Evolutionary conservation across 495 filamentous ascomycete species (phyloP), one percentile per base, ranked within the genome.

Genomic region (Cryomyces antarcticus): DNA sequence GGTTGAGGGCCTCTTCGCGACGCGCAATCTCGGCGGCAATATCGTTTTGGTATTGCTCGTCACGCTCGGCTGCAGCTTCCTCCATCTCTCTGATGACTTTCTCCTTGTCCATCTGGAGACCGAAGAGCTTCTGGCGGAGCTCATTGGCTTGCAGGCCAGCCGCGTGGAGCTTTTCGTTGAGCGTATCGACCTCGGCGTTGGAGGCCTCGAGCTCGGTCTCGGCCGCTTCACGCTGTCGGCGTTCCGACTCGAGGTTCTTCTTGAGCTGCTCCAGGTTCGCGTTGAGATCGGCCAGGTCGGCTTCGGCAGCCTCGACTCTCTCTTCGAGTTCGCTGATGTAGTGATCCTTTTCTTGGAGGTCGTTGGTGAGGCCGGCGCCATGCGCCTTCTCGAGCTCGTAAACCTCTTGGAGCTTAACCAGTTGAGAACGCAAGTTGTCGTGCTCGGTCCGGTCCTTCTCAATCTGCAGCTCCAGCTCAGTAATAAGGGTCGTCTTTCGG

Each of bases 121-220:
- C 38, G 47, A 58, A 58, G 10, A 59, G 49, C 46, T 59, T 62
- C 35, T 49, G 48, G 28, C 59, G 59, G 13, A 62, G 44, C 39
- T 59, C 52, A 34, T 62, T 62, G 12, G 57, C 57, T 40, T 56
- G 46, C 35, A 53, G 43, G 37, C 59, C 57, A n/a, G 42, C 42
- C n/a, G 46, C 38, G 11, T 53, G 49, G 7, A 62, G 40, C 24
- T 49, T 46, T 7, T 38, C 6, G 5, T 53, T 48, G 7, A 62
- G 51, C 27, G 47, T 41, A 0, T 49, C 45, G 28, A 62, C 45
- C 9, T 48, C 7, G 5, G 41, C 45, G 37, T 56, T 54, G 7
- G 45, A 37, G 4, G 52, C 48, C 27, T 58, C 57, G 4, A 61
- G 50, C 10, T 46, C 53, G 2, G 39, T 31, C 47, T 62, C 54